phyloP scores from a whole-genome alignment of 208 protist genomes.

The Kentomonas sorsogonicus region DNA sequence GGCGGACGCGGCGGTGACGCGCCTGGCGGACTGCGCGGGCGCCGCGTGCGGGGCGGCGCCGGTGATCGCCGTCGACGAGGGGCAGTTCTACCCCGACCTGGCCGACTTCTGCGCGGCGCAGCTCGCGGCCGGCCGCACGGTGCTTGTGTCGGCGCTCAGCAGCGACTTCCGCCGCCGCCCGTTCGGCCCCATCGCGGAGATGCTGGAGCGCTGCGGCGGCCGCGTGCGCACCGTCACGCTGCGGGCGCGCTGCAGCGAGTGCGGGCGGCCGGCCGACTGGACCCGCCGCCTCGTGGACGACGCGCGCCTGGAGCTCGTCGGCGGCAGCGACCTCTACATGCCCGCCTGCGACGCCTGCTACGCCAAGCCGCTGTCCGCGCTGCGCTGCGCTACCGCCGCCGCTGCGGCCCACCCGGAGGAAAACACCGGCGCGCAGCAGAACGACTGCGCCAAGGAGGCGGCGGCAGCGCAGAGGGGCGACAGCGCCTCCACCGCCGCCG shows the following conservation, averaged over 20 bases:
- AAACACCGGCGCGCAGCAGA: constrained; percentile 23
- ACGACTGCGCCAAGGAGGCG: constrained; percentile 7
- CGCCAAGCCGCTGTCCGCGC: constrained; percentile 21
- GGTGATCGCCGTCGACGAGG: constrained; percentile 92
- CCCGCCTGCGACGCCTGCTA: constrained; percentile 88
- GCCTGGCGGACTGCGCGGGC: constrained; percentile 54
- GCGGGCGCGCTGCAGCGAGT: constrained; percentile 89
- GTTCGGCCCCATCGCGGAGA: constrained; percentile 78
- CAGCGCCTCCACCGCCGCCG: background rate
- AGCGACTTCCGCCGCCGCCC: constrained; percentile 89
- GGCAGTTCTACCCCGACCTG: constrained; percentile 93
- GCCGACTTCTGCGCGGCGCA: constrained; percentile 74
- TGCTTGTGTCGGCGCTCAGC: constrained; percentile 93
- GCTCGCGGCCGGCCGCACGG: constrained; percentile 88
- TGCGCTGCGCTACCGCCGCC: background rate
- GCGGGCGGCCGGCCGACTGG: constrained; percentile 81
- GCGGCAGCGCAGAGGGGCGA: too few relatives aligned
- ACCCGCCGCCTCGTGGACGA: constrained; percentile 67
- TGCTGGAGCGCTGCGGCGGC: constrained; percentile 89
- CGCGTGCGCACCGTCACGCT: too few relatives aligned
- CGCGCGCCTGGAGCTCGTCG: constrained; percentile 84
- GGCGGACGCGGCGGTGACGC: constrained; percentile 55
- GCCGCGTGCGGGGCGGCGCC: constrained; percentile 59
- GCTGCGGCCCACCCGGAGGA: constrained; percentile 19
- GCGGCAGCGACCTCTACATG: constrained; percentile 93